phyloP scores from a whole-genome alignment of 2,329 filamentous ascomycete genomes.

The Colletotrichum tanaceti region DNA sequence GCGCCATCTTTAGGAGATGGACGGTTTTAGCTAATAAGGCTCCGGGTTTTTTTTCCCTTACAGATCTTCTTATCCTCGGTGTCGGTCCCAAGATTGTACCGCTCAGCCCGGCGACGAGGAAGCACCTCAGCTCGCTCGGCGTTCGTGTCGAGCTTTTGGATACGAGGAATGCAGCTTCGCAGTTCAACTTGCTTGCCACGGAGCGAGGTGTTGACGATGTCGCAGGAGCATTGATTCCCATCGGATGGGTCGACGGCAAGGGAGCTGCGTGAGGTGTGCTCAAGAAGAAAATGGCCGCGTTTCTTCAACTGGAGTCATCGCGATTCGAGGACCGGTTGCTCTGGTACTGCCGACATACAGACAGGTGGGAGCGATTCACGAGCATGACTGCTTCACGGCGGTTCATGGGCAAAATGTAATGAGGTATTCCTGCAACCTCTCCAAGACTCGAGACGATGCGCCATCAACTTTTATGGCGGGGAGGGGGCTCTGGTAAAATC shows the following conservation, averaged over 20 bases:
- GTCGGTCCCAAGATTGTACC: constrained; percentile 81
- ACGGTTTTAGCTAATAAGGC: constrained; percentile 10
- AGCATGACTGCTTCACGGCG: constrained; percentile 6
- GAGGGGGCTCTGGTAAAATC: background rate
- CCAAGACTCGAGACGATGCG: background rate
- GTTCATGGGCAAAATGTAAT: background rate
- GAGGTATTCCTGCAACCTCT: background rate
- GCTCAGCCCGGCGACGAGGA: constrained; percentile 78
- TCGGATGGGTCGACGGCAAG: constrained; percentile 79
- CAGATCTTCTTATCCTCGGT: constrained; percentile 91
- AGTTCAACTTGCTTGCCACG: constrained; percentile 95
- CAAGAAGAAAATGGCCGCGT: background rate
- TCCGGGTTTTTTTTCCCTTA: background rate
- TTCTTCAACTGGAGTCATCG: constrained; percentile 11
- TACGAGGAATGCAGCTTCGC: constrained; percentile 91
- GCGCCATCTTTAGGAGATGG: background rate
- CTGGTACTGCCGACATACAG: constrained; percentile 3
- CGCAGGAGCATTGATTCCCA: constrained; percentile 86
- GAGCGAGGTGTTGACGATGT: constrained; percentile 88
- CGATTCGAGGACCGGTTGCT: background rate
- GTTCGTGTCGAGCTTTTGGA: constrained; percentile 90
- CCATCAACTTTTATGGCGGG: background rate
- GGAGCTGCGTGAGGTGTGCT: constrained; percentile 49
- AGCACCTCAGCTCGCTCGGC: constrained; percentile 79
- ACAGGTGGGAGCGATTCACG: background rate